Evolutionary conservation across 345 rosid genomes (phyloP).

Genomic region (Dovyalis caffra): DNA sequence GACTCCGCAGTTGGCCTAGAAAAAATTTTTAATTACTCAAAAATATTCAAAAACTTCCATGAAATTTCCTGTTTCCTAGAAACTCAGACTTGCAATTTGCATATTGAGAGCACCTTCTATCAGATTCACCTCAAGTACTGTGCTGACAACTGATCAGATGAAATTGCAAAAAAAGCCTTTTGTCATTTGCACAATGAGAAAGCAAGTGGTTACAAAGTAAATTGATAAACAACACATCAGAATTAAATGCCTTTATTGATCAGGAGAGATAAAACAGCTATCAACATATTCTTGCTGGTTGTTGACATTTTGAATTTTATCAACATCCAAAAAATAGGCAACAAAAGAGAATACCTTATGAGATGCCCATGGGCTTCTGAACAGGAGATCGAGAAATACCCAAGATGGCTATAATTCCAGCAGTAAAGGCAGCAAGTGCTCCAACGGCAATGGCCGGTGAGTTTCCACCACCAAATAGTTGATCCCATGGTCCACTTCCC

Average conservation of each 20-base stretch:
- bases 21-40: background rate
- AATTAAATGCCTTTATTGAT: too few species aligned
- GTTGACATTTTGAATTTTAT: background rate
- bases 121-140: conserved; percentile 4
- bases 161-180: conserved; percentile 1
- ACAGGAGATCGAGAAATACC: conserved; percentile 74
- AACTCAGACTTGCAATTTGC: background rate
- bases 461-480: conserved; percentile 80
- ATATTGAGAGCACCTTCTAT: conserved; percentile 7
- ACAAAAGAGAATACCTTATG: conserved; percentile 43
- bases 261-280: too few species aligned
- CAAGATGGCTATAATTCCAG: conserved; percentile 74
- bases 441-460: conserved; percentile 75
- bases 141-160: conserved; percentile 1
- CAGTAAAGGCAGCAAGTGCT: conserved; percentile 55
- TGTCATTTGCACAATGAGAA: conserved; percentile 8
- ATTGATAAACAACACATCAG: conserved; percentile 2
- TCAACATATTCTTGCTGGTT: conserved; percentile 3
- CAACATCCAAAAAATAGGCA: background rate
- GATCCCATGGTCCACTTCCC: conserved; percentile 83
- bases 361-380: conserved; percentile 53
- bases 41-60: background rate
- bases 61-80: background rate
- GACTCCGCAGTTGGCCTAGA: conserved; percentile 1
- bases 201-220: background rate